Base-by-base conservation (phyloP, 2,329 filamentous ascomycete genomes). In the Stagonosporopsis rhizophila region DNA sequence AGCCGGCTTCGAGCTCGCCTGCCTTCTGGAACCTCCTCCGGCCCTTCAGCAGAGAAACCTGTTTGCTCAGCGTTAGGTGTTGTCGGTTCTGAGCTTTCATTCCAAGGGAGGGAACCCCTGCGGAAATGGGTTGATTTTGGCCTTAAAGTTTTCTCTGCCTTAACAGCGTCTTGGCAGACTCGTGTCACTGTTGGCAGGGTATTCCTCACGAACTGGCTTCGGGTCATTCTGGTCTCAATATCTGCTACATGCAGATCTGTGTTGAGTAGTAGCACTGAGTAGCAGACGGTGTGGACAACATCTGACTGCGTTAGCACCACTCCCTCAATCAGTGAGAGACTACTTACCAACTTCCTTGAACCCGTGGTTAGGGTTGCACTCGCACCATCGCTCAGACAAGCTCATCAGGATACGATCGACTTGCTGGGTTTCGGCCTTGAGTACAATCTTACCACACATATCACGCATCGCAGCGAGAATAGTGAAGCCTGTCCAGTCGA, bases 181-280 rank as follows among this genome's bases (percentile, higher is more conserved):
- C 92, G 87, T 56, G 86, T 87, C 60, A 99, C 90, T 0, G 94
- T 96, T 0, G 90, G 89, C 82, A 98, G 88, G 4, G 95, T 97
- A 72, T 99, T 99, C 77, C 96, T 96, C 72, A 99, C 86, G 70
- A 98, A 99, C 70, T 98, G 94, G 61, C 84, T 89, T 52, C 90
- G 87, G 1, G 94, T 98, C 95, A 99, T 99, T 80, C 96, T 96
- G 67, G 90, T 87, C 59, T 96, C 92, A 66, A 98, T 96, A 71
- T 98, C 93, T 56, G 94, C 95, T 70, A 98, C 77, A 70, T 99
- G 94, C 52, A 99, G 81, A 79, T 99, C 95, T 30, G 95, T 99
- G 70, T 99, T 99, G 61, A 99, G 83, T 11, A 99, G 83, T 71
- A 99, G 88, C 62, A 99, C 87, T 1, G 95, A 97, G 76, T 98